These are phyloP conservation scores for Umbelopsis vinacea DNA, from an alignment of 192 early-diverging fungal species.

Conservation along the genomic window DNA sequence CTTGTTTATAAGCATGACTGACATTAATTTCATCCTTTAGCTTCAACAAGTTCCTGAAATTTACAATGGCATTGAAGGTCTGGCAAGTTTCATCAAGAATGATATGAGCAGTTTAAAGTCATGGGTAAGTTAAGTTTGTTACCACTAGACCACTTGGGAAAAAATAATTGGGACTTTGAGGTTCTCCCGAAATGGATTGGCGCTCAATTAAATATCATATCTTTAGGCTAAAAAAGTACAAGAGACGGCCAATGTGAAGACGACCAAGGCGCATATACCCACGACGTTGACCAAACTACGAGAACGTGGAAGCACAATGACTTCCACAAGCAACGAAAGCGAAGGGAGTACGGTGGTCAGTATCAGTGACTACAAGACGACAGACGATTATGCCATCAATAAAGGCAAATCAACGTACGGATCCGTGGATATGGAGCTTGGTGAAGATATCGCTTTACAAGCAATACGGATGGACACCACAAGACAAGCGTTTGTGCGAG, in stretches of 20 bases:
- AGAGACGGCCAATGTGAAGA: not conserved
- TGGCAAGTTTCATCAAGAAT: constrained; percentile 7
- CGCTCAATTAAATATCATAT: too few species aligned
- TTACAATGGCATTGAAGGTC: constrained; percentile 2
- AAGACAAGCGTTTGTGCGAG: too few species aligned
- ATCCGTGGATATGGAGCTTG: not conserved
- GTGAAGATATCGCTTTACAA: not conserved
- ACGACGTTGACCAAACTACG: not conserved
- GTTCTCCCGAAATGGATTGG: too few species aligned
- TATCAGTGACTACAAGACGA: not conserved
- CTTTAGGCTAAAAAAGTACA: not conserved
- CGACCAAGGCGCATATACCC: not conserved
- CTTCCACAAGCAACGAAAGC: not conserved
- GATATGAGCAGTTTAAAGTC: not conserved
- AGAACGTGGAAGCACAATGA: not conserved
- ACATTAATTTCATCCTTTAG: not conserved
- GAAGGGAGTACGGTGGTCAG: constrained; percentile 11
- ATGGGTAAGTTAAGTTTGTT: not conserved
- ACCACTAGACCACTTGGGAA: not conserved
- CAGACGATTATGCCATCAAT: not conserved
- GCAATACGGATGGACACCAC: too few species aligned
- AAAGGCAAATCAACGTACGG: not conserved
- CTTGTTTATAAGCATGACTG: not conserved
- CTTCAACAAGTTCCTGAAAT: not conserved
- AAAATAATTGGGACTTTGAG: too few species aligned